Conservation (phyloP, 805 yeast species). For the Komagataella mondaviorum region DNA sequence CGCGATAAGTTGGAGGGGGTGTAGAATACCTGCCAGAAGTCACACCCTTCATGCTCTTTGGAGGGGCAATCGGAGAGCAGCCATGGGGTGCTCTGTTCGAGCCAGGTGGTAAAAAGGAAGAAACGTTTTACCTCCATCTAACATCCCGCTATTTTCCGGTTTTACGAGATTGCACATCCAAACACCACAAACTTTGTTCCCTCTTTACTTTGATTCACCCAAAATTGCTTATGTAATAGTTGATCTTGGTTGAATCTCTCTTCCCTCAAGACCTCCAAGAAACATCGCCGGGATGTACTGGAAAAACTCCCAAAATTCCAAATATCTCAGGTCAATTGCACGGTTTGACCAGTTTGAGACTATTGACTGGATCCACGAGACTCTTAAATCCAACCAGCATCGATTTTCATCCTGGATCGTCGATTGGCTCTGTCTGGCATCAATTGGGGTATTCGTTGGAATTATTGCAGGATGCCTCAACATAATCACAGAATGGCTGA, state of each 20-base stretch:
- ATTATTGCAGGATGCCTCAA: conserved; percentile 71
- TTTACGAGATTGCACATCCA: not conserved
- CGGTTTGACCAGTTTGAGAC: conserved; percentile 51
- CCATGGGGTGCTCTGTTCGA: not conserved
- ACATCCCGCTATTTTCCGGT: not conserved
- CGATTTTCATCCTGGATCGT: conserved; percentile 17
- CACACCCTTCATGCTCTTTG: not conserved
- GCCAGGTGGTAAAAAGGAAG: not conserved
- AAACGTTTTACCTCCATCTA: not conserved
- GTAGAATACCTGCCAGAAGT: not conserved
- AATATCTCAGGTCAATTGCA: conserved; percentile 16
- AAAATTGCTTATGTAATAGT: not conserved
- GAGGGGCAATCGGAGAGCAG: not conserved
- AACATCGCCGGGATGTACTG: not conserved
- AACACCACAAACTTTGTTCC: not conserved
- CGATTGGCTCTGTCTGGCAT: conserved; percentile 63
- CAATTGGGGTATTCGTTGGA: conserved; percentile 72
- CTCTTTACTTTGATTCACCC: not conserved
- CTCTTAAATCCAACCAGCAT: conserved; percentile 29
- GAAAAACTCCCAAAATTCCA: not conserved
- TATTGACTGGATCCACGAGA: conserved; percentile 61
- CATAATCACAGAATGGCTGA: conserved; percentile 77
- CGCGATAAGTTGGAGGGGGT: not conserved
- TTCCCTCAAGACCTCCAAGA: not conserved
- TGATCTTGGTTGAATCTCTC: not conserved